Evolutionary conservation across 176 grass and related monocot genomes (phyloP), one percentile per base, ranked within the genome.

Genomic region (Luzula sylvatica): DNA sequence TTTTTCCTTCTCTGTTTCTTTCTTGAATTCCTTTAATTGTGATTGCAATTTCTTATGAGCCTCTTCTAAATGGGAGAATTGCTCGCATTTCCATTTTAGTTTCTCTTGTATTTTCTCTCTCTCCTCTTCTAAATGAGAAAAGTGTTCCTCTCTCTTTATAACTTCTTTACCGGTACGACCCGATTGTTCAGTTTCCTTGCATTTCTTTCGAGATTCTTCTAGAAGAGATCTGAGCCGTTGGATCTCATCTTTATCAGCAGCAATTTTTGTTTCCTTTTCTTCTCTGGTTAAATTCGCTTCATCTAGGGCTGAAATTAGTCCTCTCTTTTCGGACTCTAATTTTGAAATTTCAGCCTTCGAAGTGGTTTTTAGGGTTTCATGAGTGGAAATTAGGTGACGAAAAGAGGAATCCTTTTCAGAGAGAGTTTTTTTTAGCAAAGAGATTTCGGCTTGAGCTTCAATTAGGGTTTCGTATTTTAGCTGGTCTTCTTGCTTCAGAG

Each of bases 1-100:
- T 26, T 78, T 73, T 5, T 96, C 81, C 0, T 28, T 50, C 20
- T 45, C 55, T 77, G 78, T 89, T 20, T 86, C 77, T 65, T 7
- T 74, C 38, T 77, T 76, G 1, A 82, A 52, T 0, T 35, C 71
- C 32, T 42, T 58, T 40, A 86, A 86, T 2, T 90, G 81, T 32
- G 77, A 65, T 3, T 71, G 78, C 26, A 74, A 65, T 59, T 83
- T 96, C 28, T 30, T 71, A 35, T 89, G 58, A 0, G 92, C 92
- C 2, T 89, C 81, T 77, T 96, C 81, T 2, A 96, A 86, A 56
- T 96, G 85, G n/a, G 53, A 38, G 32, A 96, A 96, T 52, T 96
- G 81, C 55, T 96, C 85, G 0, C 23, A 30, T 70, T 96, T 90
- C 92, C 92, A 90, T 53, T 96, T 96, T 12, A 96, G 67, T 32